These are phyloP conservation scores for Apiospora saccharicola DNA, from an alignment of 2,329 filamentous ascomycete species.

Conservation along the genomic window DNA sequence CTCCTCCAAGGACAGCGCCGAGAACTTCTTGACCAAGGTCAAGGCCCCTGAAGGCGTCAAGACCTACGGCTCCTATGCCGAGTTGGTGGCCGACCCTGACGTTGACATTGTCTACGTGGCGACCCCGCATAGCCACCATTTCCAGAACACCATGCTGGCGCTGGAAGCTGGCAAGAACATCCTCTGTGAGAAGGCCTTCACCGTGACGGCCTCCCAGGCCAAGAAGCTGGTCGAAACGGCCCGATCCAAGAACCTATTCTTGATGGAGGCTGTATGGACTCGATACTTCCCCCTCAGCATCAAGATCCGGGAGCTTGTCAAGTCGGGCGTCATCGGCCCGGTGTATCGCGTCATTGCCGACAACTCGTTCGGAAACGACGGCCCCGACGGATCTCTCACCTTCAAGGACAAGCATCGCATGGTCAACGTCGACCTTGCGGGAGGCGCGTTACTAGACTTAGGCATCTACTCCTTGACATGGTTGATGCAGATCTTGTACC, in stretches of 20 bases:
- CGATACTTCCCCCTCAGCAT: conserved; percentile 86
- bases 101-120: conserved; percentile 90
- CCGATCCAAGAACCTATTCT: conserved; percentile 73
- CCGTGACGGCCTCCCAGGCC: conserved; percentile 81
- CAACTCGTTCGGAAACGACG: conserved; percentile 67
- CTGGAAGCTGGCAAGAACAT: conserved; percentile 87
- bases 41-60: conserved; percentile 72
- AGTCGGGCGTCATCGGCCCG: conserved; percentile 62
- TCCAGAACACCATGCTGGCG: conserved; percentile 87
- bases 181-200: conserved; percentile 90
- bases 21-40: conserved; percentile 75
- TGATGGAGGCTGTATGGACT: conserved; percentile 93
- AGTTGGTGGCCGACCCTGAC: conserved; percentile 79
- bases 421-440: conserved; percentile 82
- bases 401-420: conserved; percentile 74
- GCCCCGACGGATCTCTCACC: conserved; percentile 62
- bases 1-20: conserved; percentile 71
- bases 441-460: conserved; percentile 82
- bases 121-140: conserved; percentile 92
- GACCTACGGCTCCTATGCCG: conserved; percentile 82
- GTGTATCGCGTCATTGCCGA: conserved; percentile 69
- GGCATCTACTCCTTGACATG: conserved; percentile 91
- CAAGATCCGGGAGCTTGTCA: conserved; percentile 72
- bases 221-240: conserved; percentile 76
- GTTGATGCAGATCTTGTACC: conserved; percentile 90